Evolutionary conservation across 495 filamentous ascomycete species (phyloP).

Genomic region (Cairneyella variabilis): DNA sequence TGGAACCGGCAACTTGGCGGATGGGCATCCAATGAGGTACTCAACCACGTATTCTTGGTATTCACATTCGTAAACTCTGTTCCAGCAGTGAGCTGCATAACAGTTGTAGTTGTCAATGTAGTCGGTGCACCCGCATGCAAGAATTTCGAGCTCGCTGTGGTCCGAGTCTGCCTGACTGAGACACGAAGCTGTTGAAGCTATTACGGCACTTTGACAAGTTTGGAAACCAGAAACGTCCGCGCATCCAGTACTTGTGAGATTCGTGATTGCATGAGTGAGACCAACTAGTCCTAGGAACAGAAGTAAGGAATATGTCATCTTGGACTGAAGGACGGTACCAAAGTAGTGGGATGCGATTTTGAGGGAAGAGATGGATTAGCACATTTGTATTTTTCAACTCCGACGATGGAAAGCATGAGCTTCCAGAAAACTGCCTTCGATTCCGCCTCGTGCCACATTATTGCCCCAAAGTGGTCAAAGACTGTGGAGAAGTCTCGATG

Average conservation of each 20-base stretch:
- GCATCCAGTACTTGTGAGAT: conserved; percentile 8
- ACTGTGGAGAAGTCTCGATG: no score
- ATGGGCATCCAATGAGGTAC: conserved; percentile 9
- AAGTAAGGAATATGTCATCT: background rate
- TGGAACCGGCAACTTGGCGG: background rate
- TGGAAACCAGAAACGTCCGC: conserved; percentile 5
- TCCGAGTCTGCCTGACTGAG: background rate
- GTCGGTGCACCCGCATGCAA: conserved; percentile 7
- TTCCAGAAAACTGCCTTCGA: no score
- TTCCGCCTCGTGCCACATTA: no score
- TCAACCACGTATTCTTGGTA: conserved; percentile 6
- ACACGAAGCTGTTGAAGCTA: background rate
- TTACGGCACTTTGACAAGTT: conserved; percentile 1
- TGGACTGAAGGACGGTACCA: background rate
- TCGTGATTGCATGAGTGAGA: background rate
- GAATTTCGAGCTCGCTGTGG: background rate
- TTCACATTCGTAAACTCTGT: conserved; percentile 12
- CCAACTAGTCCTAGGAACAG: background rate
- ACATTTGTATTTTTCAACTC: no score
- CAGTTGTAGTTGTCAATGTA: conserved; percentile 11
- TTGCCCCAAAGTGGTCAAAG: no score
- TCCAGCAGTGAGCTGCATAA: conserved; percentile 10
- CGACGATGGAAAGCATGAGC: no score
- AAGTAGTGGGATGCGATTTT: no score
- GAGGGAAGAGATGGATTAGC: no score